A percentile compares a stretch with the other conserved stretches of the same genome.
These are phyloP conservation scores for Neofusicoccum umdonicola DNA, from an alignment of 2,329 filamentous ascomycete genomes.

Conservation along the genomic window DNA sequence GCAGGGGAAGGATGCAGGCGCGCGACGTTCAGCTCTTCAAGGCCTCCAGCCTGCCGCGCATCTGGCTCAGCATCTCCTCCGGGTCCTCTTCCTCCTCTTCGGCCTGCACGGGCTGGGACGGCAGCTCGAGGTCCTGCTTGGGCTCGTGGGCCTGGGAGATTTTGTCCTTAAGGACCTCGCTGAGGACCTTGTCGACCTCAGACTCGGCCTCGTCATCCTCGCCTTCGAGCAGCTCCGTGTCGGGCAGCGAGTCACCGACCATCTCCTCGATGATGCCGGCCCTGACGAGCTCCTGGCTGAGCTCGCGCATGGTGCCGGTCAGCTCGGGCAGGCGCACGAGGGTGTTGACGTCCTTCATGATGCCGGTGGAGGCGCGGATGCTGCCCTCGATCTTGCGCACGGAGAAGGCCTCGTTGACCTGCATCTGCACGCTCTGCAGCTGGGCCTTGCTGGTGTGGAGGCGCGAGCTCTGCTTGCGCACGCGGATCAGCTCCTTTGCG, in stretches of 20 bases:
- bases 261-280: constrained; percentile 98
- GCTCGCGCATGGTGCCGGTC: constrained; percentile 82
- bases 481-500: constrained; percentile 79
- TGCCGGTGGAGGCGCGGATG: constrained; percentile 78
- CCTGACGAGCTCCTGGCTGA: constrained; percentile 84
- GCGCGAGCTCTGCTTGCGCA: constrained; percentile 71
- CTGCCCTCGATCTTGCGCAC: constrained; percentile 94
- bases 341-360: constrained; percentile 96
- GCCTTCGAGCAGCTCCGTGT: constrained; percentile 62
- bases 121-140: constrained; percentile 51
- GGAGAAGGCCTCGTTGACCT: constrained; percentile 94
- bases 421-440: constrained; percentile 90
- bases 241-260: constrained; percentile 81
- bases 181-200: constrained; percentile 90
- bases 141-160: constrained; percentile 62
- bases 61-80: constrained; percentile 88
- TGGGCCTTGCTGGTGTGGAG: constrained; percentile 88
- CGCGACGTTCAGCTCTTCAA: constrained; percentile 69
- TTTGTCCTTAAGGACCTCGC: constrained; percentile 83
- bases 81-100: constrained; percentile 83
- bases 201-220: constrained; percentile 68
- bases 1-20: neutral
- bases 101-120: constrained; percentile 49
- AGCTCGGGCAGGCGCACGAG: constrained; percentile 83
- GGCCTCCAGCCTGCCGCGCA: constrained; percentile 87